These are phyloP conservation scores for Drechslerella coelobrocha DNA, from an alignment of 2,329 filamentous ascomycete genomes.

Conservation along the genomic window DNA sequence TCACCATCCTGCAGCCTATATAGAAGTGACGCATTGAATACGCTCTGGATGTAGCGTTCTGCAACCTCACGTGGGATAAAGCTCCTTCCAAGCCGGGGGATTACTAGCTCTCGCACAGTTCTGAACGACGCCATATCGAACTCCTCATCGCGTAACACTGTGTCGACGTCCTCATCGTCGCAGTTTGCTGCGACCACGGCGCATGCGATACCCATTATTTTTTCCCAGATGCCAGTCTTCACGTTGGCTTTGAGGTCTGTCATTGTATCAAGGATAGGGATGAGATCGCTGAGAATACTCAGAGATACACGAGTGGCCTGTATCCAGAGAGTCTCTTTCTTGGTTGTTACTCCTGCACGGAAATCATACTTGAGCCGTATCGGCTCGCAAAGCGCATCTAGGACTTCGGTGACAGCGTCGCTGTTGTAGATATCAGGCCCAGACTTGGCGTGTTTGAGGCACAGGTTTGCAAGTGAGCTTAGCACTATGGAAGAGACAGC, in stretches of 20 bases:
- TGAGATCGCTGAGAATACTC: conserved; percentile 70
- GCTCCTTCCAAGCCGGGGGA: conserved; percentile 72
- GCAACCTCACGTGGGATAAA: conserved; percentile 72
- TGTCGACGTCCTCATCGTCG: conserved; percentile 60
- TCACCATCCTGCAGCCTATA: conserved; percentile 52
- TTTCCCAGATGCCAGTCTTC: conserved; percentile 71
- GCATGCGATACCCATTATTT: conserved; percentile 69
- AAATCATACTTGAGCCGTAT: conserved; percentile 80
- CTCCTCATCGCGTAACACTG: conserved; percentile 69
- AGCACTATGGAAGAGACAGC: conserved; percentile 86
- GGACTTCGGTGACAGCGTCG: conserved; percentile 69
- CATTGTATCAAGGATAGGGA: conserved; percentile 67
- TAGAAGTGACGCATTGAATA: conserved; percentile 65
- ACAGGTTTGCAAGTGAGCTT: conserved; percentile 69
- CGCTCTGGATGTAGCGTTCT: conserved; percentile 72
- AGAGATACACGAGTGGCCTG: conserved; percentile 76
- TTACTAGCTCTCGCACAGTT: conserved; percentile 73
- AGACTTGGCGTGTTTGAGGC: conserved; percentile 65
- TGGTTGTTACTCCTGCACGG: conserved; percentile 69
- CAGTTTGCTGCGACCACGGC: conserved; percentile 74
- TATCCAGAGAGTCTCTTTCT: conserved; percentile 70
- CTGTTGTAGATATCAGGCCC: conserved; percentile 74
- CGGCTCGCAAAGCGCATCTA: conserved; percentile 72
- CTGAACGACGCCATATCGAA: conserved; percentile 82
- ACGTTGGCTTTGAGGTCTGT: conserved; percentile 59